Evolutionary conservation across 441 rosid species (phyloP).

Genomic region (Bruguiera hainesii): DNA sequence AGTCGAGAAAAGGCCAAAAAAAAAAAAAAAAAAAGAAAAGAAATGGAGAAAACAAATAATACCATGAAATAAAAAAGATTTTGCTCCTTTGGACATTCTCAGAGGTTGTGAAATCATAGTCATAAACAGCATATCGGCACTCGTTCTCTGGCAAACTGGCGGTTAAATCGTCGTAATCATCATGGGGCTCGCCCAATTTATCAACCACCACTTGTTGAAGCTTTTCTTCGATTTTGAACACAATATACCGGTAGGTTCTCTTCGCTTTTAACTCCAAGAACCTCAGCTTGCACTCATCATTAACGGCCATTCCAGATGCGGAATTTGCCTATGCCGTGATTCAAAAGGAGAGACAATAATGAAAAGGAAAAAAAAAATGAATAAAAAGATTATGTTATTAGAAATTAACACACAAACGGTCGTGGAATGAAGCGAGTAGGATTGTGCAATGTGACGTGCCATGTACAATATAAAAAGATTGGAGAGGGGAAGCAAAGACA

Average conservation of each 20-base stretch:
- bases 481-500: neutral
- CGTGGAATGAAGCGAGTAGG: neutral
- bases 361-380: neutral
- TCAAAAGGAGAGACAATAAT: neutral
- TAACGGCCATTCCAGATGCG: constrained; percentile 49
- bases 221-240: constrained; percentile 52
- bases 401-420: neutral
- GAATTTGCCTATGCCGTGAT: constrained; percentile 36
- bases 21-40: too few species aligned
- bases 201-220: constrained; percentile 43
- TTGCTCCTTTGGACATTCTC: constrained; percentile 59
- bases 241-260: constrained; percentile 48
- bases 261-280: constrained; percentile 53
- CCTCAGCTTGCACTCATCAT: constrained; percentile 49
- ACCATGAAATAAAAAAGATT: constrained; percentile 58
- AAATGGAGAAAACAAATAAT: neutral
- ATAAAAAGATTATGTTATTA: too few species aligned
- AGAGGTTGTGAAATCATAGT: constrained; percentile 45
- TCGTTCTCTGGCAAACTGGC: constrained; percentile 45
- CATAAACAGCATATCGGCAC: constrained; percentile 59
- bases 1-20: too few species aligned
- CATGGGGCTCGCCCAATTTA: constrained; percentile 35
- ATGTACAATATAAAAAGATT: neutral
- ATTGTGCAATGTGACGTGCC: neutral
- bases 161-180: constrained; percentile 40